Evolutionary conservation across 2,329 filamentous ascomycete species (phyloP).

Genomic region (Alternaria alternata): DNA sequence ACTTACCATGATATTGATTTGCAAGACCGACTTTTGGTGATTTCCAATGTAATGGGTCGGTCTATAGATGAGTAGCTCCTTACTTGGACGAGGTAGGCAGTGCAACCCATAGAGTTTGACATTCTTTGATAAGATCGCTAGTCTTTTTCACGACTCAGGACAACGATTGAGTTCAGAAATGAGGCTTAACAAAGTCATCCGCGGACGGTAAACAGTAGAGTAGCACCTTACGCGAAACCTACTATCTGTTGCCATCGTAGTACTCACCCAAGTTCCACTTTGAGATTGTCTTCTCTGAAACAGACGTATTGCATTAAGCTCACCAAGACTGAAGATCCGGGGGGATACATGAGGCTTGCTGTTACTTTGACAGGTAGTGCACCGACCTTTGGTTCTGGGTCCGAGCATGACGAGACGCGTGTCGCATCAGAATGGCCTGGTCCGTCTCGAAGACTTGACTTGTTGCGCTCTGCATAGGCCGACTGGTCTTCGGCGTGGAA

Average conservation of each 20-base stretch:
- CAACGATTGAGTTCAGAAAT: not conserved
- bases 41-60: not conserved
- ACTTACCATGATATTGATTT: not conserved
- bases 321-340: not conserved
- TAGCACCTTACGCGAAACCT: not conserved
- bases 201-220: not conserved
- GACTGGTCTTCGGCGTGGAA: conserved; percentile 2
- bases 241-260: not conserved
- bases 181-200: not conserved
- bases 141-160: not conserved
- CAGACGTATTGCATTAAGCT: not conserved
- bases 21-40: not conserved
- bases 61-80: not conserved
- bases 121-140: not conserved
- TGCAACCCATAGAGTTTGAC: not conserved
- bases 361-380: not conserved
- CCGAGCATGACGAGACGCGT: conserved; percentile 8
- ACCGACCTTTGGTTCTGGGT: not conserved
- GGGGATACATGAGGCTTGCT: not conserved
- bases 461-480: not conserved
- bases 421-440: not conserved
- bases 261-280: not conserved
- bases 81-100: not conserved
- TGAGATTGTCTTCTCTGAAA: not conserved
- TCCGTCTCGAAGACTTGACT: conserved; percentile 2